Base-by-base conservation (phyloP, 345 rosid species). In the Jatropha curcas region DNA sequence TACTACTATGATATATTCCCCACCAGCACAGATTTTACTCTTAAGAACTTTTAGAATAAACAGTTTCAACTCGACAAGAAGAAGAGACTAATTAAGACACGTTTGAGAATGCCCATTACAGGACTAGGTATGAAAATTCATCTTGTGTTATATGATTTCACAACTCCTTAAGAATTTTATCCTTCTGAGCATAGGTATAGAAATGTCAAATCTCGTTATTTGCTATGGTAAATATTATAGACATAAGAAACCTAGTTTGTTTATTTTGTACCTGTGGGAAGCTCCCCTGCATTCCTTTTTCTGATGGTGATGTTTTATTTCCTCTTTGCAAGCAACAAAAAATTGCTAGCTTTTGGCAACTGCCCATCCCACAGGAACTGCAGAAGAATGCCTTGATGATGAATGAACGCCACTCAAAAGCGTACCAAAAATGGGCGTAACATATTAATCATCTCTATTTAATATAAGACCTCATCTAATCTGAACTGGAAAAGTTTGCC, bases 321-420 rank as follows among this genome's bases (percentile, higher is more conserved):
- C n/a, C 27, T 55, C 25, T 77, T 72, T 60, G 79, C 96, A n/a
- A 94, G 98, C 94, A 94, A 87, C 89, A n/a, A 88, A 71, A 90
- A 87, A 55, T 60, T 89, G 52, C 79, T 89, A n/a, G n/a, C n/a
- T n/a, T n/a, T n/a, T n/a, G n/a, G n/a, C n/a, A n/a, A n/a, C n/a
- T n/a, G n/a, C n/a, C n/a, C n/a, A n/a, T n/a, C n/a, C n/a, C n/a
- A n/a, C n/a, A n/a, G n/a, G n/a, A n/a, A n/a, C n/a, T n/a, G n/a
- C n/a, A n/a, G n/a, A n/a, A n/a, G n/a, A n/a, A n/a, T n/a, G n/a
- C n/a, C n/a, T n/a, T n/a, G n/a, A n/a, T n/a, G n/a, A n/a, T n/a
- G n/a, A n/a, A n/a, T n/a, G n/a, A n/a, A n/a, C n/a, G n/a, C n/a
- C n/a, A n/a, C n/a, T n/a, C n/a, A n/a, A n/a, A n/a, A n/a, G n/a